Base-by-base conservation (phyloP, 176 grass and related monocot genomes). In the Metroxylon sagu region DNA sequence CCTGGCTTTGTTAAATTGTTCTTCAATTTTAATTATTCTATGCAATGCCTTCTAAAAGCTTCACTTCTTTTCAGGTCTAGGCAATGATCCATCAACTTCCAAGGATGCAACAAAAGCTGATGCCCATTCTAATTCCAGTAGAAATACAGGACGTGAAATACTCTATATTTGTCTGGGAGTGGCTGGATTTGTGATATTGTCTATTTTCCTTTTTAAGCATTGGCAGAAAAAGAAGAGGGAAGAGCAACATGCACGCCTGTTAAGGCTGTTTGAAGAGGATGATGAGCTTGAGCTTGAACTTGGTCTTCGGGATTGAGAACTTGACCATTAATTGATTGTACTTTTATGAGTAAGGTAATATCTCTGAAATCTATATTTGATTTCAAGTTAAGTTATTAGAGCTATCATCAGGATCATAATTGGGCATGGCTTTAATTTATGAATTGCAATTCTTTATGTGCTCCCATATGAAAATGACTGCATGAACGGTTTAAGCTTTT, bases 191-290 rank as follows among this genome's bases (percentile, higher is more conserved):
- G 48, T 18, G 21, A 0, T 65, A 16, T 26, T 51, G 3, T 65
- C 23, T 28, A 14, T 52, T 28, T 50, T 52, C 14, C 62, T 65
- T 65, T 51, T 50, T 19, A 65, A 50, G 48, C 23, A 50, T 26
- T 65, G 62, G 62, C 48, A 28, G 62, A 65, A 65, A 49, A 65
- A 50, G 48, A 65, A 65, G 39, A 25, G 62, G 19, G 62, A 65
- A 51, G 62, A 52, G 62, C 62, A 65, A 28, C 43, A 65, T 50
- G 62, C 62, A 6, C 43, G 62, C 17, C 62, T 65, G 16, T 26
- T 65, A 21, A 50, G 62, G 21, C 14, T 65, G n/a, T 65, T 65
- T 51, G 62, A 65, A 52, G 62, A 65, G 62, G 62, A 65, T 51
- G 62, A 65, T 16, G 62, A 65, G 19, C 62, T 65, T 12, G 62